phyloP scores from a whole-genome alignment of 2,329 filamentous ascomycete species.

The Cordyceps cicadae region DNA sequence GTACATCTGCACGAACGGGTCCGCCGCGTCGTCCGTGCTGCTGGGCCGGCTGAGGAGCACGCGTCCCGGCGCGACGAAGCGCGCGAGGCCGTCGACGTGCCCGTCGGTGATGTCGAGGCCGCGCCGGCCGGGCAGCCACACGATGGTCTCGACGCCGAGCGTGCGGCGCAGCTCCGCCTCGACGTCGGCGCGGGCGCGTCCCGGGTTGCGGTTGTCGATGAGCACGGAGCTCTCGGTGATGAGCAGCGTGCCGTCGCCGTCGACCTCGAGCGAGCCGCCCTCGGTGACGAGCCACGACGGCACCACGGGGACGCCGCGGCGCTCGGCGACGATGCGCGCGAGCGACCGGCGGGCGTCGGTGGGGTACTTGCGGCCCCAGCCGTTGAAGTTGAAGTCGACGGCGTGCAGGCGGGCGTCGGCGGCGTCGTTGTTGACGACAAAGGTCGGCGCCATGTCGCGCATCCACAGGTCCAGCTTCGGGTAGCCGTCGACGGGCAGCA shows the following conservation, averaged over 20 bases:
- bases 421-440: conserved; percentile 12
- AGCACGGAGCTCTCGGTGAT: conserved; percentile 22
- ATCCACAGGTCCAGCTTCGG: conserved; percentile 20
- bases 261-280: conserved; percentile 21
- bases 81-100: conserved; percentile 22
- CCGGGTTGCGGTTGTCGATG: conserved; percentile 23
- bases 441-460: conserved; percentile 21
- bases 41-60: conserved; percentile 19
- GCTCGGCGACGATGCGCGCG: conserved; percentile 11
- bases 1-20: conserved; percentile 16
- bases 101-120: conserved; percentile 20
- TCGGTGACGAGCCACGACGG: conserved; percentile 15
- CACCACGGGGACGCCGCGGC: neutral
- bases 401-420: conserved; percentile 11
- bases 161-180: conserved; percentile 17
- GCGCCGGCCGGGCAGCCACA: conserved; percentile 22
- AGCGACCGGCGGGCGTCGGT: conserved; percentile 6
- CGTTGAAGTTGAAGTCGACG: conserved; percentile 22
- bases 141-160: conserved; percentile 19
- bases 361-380: conserved; percentile 20
- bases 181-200: conserved; percentile 13
- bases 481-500: conserved; percentile 11
- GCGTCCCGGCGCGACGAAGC: conserved; percentile 19
- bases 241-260: conserved; percentile 22
- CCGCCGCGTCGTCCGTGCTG: neutral